These are phyloP conservation scores for Hysterangium stoloniferum DNA, from an alignment of 768 basidiomycete genomes.

Conservation along the genomic window DNA sequence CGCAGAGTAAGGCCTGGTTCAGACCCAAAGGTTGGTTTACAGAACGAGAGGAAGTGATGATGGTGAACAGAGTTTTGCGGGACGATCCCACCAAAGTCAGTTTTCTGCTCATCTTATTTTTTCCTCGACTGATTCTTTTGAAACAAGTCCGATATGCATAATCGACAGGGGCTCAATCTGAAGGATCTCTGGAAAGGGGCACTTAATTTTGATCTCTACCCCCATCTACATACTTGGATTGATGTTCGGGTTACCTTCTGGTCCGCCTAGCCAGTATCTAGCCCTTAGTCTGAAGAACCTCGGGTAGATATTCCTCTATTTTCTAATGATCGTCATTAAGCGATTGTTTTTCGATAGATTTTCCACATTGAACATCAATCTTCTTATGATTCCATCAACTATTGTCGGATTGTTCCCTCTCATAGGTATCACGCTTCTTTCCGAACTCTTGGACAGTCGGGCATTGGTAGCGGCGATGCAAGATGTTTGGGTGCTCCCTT, in stretches of 20 bases:
- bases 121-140: background rate
- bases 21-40: conserved; percentile 58
- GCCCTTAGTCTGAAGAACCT: conserved; percentile 48
- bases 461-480: conserved; percentile 45
- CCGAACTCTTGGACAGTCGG: conserved; percentile 48
- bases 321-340: background rate
- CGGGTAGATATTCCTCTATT: conserved; percentile 28
- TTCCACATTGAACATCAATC: conserved; percentile 50
- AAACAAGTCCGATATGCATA: conserved; percentile 77
- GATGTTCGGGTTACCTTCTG: conserved; percentile 42
- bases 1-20: conserved; percentile 51
- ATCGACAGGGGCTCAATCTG: conserved; percentile 49
- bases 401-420: conserved; percentile 46
- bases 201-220: conserved; percentile 61
- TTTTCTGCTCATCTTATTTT: background rate
- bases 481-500: conserved; percentile 54
- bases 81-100: conserved; percentile 54
- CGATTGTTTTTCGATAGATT: conserved; percentile 31
- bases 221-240: conserved; percentile 52
- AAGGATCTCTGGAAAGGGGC: conserved; percentile 45
- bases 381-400: conserved; percentile 50
- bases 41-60: conserved; percentile 51
- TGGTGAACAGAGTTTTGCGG: conserved; percentile 51
- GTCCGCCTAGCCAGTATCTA: conserved; percentile 46
- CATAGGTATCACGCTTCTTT: conserved; percentile 39